A percentile compares a stretch with the other conserved stretches of the same genome.
Evolutionary conservation across 345 rosid genomes (phyloP).

Genomic region (Xanthoceras sorbifolium): DNA sequence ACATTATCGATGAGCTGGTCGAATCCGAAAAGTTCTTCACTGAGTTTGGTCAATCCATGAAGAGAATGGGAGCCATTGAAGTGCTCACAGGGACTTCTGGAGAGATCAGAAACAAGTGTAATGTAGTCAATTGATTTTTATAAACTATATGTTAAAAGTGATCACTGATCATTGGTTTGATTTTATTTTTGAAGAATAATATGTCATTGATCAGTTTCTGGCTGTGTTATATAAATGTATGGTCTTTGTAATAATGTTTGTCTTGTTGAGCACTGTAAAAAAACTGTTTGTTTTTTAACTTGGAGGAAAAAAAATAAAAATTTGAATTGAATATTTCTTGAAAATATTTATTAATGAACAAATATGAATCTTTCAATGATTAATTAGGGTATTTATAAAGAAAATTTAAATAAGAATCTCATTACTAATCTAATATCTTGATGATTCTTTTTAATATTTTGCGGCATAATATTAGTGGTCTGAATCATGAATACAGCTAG

Average conservation of each 20-base stretch:
- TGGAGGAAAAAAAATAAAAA: background rate
- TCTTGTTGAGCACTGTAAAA: background rate
- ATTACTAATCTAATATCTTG: no score
- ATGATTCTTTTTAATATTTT: no score
- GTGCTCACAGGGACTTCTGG: conserved; percentile 37
- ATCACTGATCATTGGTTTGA: background rate
- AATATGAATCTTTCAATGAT: background rate
- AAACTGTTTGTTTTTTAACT: background rate
- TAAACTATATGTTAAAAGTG: background rate
- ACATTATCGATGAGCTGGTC: conserved; percentile 1
- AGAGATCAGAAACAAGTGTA: conserved; percentile 39
- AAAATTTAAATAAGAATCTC: no score
- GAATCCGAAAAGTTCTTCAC: conserved; percentile 19
- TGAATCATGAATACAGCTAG: no score
- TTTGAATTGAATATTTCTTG: background rate
- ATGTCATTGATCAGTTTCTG: background rate
- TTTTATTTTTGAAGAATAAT: background rate
- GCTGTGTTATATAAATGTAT: background rate
- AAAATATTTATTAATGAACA: no score
- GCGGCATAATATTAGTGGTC: no score
- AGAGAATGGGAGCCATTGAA: conserved; percentile 35
- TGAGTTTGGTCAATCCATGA: conserved; percentile 36
- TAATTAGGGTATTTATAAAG: no score
- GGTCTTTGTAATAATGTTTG: background rate
- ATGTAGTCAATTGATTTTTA: conserved; percentile 19